Evolutionary conservation across 1,139 yeast species (phyloP), one percentile per base, ranked within the genome.

Genomic region (Yamadazyma spencermartinsiae): DNA sequence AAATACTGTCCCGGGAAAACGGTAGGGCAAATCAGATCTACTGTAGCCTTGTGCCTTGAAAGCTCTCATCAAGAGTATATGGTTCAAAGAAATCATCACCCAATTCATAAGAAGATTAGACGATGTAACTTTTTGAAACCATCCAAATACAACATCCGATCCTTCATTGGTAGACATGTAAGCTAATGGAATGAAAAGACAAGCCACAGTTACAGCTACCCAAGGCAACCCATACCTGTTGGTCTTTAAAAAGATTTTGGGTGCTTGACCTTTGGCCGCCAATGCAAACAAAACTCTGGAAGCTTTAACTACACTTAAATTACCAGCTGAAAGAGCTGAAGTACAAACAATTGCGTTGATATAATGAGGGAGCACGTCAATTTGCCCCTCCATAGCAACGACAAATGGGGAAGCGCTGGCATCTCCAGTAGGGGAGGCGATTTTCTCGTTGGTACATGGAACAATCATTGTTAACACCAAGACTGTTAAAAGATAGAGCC

Each of bases 51-150:
- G 62, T 17, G 50, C 60, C 26, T 42, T 36, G 38, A 66, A 51
- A 3, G 72, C 72, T 45, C 54, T 50, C 45, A 69, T 57, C 56
- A 64, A 63, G 39, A 67, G 48, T 14, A 67, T 49, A 45, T 67
- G 72, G 26, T 63, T 55, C 39, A 61, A 52, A 20, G 68, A 63
- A 41, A 67, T 64, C 14, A 65, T 54, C 19, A 55, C 52, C 74
- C 86, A 68, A 43, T 75, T 68, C 61, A 74, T 79, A 60, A 81
- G 56, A 44, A 80, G 59, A 44, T 76, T 66, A 54, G 82, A 73
- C 5, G 85, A 80, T 35, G 86, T 82, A 26, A 83, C 55, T 23
- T 84, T 75, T 50, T 80, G 76, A 44, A 81, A 67, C 87, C 87
- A 81, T 10, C 74, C 64, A 64, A 81, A 81, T 3, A 81, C 72